These are phyloP conservation scores for Vigna nakashimae DNA, from an alignment of 306 rosid species.

Conservation along the genomic window DNA sequence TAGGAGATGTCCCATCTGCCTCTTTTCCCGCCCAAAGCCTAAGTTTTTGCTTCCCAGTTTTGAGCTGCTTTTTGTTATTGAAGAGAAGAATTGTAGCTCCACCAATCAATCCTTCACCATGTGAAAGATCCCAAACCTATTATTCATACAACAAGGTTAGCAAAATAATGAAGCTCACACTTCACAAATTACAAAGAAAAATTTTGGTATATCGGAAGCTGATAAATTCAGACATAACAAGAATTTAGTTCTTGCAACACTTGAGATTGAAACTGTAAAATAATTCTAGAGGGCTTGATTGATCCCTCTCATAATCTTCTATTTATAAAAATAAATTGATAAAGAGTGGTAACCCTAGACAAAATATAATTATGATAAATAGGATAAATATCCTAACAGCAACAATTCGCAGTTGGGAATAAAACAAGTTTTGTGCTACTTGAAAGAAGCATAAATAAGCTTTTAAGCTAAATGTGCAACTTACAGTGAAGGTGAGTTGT, in stretches of 20 bases:
- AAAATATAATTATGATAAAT: no score
- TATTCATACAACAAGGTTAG: slow-evolving; percentile 30
- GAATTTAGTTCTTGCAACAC: slow-evolving; percentile 2
- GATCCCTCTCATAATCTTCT: no score
- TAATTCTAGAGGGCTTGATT: no score
- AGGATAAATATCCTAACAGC: no score
- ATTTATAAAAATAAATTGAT: no score
- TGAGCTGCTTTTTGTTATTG: slow-evolving; percentile 87
- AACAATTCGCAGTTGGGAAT: slow-evolving; percentile 4
- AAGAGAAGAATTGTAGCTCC: slow-evolving; percentile 96
- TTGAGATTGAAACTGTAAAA: no score
- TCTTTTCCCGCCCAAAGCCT: slow-evolving; percentile 94
- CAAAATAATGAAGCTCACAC: slow-evolving; percentile 13
- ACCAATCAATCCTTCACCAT: slow-evolving; percentile 91
- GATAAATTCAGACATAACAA: slow-evolving; percentile 21
- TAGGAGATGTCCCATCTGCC: slow-evolving; percentile 87
- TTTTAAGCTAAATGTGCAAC: slow-evolving; percentile 46
- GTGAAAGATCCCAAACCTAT: slow-evolving; percentile 98
- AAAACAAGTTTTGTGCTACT: slow-evolving; percentile 20
- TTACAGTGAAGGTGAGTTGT: slow-evolving; percentile 86
- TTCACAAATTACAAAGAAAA: slow-evolving; percentile 10
- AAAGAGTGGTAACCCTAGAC: no score
- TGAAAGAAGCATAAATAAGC: slow-evolving; percentile 31
- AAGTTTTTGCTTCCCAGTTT: slow-evolving; percentile 96
- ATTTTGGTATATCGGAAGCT: neutral